Evolutionary conservation across 2,329 filamentous ascomycete genomes (phyloP).

Genomic region (Arthrobotrys pseudoclavata): DNA sequence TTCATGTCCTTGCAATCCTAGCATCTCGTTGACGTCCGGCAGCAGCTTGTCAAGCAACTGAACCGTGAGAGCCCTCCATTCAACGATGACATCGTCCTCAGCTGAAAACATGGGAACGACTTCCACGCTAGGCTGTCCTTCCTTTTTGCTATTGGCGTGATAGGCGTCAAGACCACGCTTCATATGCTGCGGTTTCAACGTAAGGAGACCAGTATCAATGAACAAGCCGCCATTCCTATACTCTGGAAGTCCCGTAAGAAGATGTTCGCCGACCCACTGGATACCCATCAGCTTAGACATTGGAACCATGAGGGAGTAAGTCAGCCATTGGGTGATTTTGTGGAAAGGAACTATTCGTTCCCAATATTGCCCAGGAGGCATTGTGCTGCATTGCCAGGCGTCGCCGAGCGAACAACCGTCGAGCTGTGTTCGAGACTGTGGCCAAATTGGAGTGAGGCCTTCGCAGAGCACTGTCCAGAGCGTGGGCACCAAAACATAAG

Average conservation of each 20-base stretch:
- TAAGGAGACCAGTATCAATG: constrained; percentile 84
- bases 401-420: constrained; percentile 90
- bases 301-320: constrained; percentile 91
- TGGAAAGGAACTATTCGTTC: constrained; percentile 91
- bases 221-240: constrained; percentile 93
- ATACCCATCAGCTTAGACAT: constrained; percentile 86
- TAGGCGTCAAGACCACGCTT: constrained; percentile 80
- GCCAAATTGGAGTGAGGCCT: constrained; percentile 89
- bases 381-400: constrained; percentile 88
- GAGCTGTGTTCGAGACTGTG: constrained; percentile 84
- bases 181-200: constrained; percentile 77
- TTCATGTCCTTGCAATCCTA: constrained; percentile 79
- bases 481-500: constrained; percentile 86
- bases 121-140: constrained; percentile 78
- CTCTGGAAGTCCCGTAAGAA: constrained; percentile 89
- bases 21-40: constrained; percentile 75
- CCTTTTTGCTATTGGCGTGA: constrained; percentile 78
- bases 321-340: constrained; percentile 94
- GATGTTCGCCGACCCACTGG: constrained; percentile 82
- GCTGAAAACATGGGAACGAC: constrained; percentile 80
- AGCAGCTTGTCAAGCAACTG: constrained; percentile 80
- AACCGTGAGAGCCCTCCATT: constrained; percentile 82
- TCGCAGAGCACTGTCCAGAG: constrained; percentile 93
- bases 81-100: constrained; percentile 82
- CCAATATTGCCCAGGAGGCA: constrained; percentile 80